Percentiles rank a stretch among this genome's conserved stretches.
phyloP scores from a whole-genome alignment of 2,329 filamentous ascomycete species.

The Colletotrichum sp. region DNA sequence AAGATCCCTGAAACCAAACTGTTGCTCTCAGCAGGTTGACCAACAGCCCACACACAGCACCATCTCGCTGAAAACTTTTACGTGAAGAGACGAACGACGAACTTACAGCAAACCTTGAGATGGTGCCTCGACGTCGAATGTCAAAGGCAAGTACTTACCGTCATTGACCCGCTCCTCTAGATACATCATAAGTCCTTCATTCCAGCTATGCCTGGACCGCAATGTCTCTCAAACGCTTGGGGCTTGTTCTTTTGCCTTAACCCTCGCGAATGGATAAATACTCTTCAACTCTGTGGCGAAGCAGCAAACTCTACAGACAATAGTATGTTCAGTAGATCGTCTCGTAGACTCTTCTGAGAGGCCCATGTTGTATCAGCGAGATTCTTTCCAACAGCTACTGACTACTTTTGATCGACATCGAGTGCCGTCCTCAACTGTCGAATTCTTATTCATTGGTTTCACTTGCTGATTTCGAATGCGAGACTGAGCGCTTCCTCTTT shows the following conservation, averaged over 20 bases:
- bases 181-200: rapidly evolving
- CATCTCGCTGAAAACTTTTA: rapidly evolving
- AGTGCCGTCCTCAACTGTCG: background rate
- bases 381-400: background rate
- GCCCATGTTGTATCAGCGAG: rapidly evolving
- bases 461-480: background rate
- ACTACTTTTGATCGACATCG: background rate
- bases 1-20: too few relatives aligned
- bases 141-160: rapidly evolving
- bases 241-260: background rate
- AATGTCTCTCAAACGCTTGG: rapidly evolving
- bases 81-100: background rate
- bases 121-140: background rate
- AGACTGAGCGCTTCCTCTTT: background rate
- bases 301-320: too few relatives aligned
- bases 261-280: too few relatives aligned
- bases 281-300: too few relatives aligned
- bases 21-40: too few relatives aligned
- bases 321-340: background rate
- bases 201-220: rapidly evolving
- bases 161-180: background rate
- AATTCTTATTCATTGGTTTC: rapidly evolving
- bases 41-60: background rate
- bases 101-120: background rate
- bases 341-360: background rate